Base-by-base conservation (phyloP, 768 basidiomycete genomes). In the Leccinellum luteum region DNA sequence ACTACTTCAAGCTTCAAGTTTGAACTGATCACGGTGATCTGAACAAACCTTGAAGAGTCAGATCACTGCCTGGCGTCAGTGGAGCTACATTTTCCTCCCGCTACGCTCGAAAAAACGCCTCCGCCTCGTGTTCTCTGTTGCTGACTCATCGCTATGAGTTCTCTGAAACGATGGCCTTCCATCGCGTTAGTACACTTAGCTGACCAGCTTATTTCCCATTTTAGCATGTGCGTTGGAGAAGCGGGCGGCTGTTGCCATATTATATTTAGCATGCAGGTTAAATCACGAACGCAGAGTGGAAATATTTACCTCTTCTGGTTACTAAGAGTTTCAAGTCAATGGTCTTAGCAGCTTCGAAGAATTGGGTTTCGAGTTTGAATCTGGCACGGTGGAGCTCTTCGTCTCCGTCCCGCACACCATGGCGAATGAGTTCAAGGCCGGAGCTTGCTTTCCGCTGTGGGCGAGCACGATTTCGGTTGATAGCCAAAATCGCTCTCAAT, bases 401-500 rank as follows among this genome's bases (percentile, higher is more conserved):
- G 66, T 97, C 95, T 73, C 97, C 96, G 66, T 97, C 96, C 6
- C 92, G 89, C 2, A 94, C 90, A 25, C 85, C 84, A 8, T 93
- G 81, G 30, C 85, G 78, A n/a, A 93, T 89, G 49, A 94, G 78
- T 45, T 81, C 83, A 66, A 93, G 93, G 5, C 89, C 87, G 4
- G 88, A 82, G 27, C 82, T 81, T 0, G 84, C 75, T 74, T 90
- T 94, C 64, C 84, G 84, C 58, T 84, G 82, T 51, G 85, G 86
- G 44, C 85, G 10, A 88, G 89, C 15, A 84, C n/a, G n/a, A n/a
- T n/a, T n/a, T 93, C 6, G 90, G 92, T 65, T 92, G 92, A 67
- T 93, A 94, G 27, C 97, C 97, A 76, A 98, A 99, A 73, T 98
- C 96, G 63, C 88, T 94, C 75, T 99, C 97, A 59, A 99, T 84